Percentiles rank a stretch among this genome's conserved stretches.
Evolutionary conservation across 345 rosid species (phyloP).

Genomic region (Reutealis trisperma): DNA sequence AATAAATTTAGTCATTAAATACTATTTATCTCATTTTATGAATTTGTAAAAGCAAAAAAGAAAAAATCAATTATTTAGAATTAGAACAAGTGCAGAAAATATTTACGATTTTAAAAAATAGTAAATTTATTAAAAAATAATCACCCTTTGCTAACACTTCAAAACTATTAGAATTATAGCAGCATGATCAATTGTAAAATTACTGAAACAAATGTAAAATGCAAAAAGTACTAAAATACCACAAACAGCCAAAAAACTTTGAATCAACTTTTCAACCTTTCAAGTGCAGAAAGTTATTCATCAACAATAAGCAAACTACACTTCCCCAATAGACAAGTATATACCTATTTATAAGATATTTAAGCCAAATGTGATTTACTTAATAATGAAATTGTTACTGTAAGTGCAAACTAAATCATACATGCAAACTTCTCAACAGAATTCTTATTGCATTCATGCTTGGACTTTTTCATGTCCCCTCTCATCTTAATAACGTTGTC

Average conservation of each 20-base stretch:
- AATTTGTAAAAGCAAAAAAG: not conserved
- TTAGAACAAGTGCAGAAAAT: not conserved
- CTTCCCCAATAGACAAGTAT: too few species aligned
- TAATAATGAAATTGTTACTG: too few species aligned
- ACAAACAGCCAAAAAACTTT: not conserved
- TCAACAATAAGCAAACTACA: not conserved
- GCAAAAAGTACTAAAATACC: not conserved
- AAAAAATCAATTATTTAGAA: not conserved
- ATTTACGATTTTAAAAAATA: not conserved
- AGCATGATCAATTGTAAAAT: too few species aligned
- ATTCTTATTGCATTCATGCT: too few species aligned
- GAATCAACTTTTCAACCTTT: not conserved
- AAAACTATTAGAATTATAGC: not conserved
- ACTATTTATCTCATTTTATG: not conserved
- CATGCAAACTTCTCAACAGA: too few species aligned
- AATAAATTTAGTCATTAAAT: not conserved
- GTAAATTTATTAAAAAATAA: not conserved
- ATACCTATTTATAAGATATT: too few species aligned
- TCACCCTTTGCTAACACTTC: not conserved
- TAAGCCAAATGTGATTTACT: too few species aligned
- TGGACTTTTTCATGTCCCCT: too few species aligned
- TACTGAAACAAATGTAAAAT: not conserved
- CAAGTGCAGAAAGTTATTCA: not conserved
- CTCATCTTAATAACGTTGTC: too few species aligned
- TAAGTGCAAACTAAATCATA: too few species aligned